Evolutionary conservation across 148 eudicot genomes (phyloP).

Genomic region (Heliamphora exappendiculata): DNA sequence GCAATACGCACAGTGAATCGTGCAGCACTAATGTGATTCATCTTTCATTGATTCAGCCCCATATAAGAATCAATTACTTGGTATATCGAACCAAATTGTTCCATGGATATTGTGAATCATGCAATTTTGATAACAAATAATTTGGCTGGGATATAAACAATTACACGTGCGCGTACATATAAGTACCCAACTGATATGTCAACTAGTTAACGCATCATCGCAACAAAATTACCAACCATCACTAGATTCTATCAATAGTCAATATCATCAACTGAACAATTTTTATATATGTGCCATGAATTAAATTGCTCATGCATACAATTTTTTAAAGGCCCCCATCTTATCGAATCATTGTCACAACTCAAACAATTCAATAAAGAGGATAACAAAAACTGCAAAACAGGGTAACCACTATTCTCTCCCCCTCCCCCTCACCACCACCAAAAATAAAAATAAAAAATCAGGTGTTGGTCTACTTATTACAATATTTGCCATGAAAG

Average conservation of each 20-base stretch:
- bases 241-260: background rate
- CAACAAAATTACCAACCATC: background rate
- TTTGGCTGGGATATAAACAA: too few relatives aligned
- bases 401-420: background rate
- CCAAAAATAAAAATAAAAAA: too few relatives aligned
- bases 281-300: background rate
- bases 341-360: background rate
- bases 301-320: background rate
- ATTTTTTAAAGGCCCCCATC: background rate
- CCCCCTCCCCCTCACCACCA: background rate
- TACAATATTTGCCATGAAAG: background rate
- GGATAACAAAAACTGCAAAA: background rate
- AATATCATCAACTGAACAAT: too few relatives aligned
- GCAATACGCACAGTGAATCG: too few relatives aligned
- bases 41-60: too few relatives aligned
- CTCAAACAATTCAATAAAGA: background rate
- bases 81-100: too few relatives aligned
- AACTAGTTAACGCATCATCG: background rate
- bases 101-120: too few relatives aligned
- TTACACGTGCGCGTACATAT: too few relatives aligned
- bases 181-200: background rate
- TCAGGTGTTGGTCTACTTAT: background rate
- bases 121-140: too few relatives aligned
- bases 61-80: too few relatives aligned
- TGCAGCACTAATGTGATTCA: too few relatives aligned